Evolutionary conservation across 495 filamentous ascomycete species (phyloP), one percentile per base, ranked within the genome.

Genomic region (Tetracladium setigerum): DNA sequence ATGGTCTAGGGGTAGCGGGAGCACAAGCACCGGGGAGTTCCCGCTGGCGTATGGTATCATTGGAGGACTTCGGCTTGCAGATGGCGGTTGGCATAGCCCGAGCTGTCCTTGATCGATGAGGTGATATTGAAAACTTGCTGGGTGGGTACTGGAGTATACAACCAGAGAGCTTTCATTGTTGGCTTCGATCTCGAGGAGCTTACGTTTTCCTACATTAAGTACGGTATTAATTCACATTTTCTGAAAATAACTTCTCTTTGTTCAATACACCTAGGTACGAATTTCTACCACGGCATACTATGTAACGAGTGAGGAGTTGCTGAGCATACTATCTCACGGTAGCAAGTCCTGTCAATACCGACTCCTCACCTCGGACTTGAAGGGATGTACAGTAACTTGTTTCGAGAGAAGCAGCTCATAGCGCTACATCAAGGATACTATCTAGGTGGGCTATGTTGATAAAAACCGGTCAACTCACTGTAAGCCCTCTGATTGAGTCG

Each of bases 1-100:
- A 39, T 68, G 64, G 45, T 67, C 64, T 11, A 56, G 43, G 12
- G 64, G 56, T 5, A 68, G 51, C 4, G 65, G 65, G 43, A 67
- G 62, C n/a, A 24, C 15, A 32, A 65, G 41, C 13, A 35, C 13
- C 12, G 57, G 52, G 22, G 22, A 27, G 22, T 27, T 27, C 22
- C 22, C 22, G 22, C 22, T 27, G 22, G 22, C 22, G 22, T 27
- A 27, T 27, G 22, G 22, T 27, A 27, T 30, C 17, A 16, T 39
- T 32, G 30, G 33, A 17, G 27, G 50, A 16, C 37, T 34, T 9
- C 35, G 33, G 13, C 34, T 34, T 14, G 46, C 40, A 48, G 46
- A 49, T 22, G 22, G 22, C 3, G 22, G 3, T 40, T 42, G 32
- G 52, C 46, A 19, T 51, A 55, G 27, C 47, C 41, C 16, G 15